Evolutionary conservation across 176 grass and related monocot species (phyloP).

Genomic region (Bolboschoenus planiculmis): DNA sequence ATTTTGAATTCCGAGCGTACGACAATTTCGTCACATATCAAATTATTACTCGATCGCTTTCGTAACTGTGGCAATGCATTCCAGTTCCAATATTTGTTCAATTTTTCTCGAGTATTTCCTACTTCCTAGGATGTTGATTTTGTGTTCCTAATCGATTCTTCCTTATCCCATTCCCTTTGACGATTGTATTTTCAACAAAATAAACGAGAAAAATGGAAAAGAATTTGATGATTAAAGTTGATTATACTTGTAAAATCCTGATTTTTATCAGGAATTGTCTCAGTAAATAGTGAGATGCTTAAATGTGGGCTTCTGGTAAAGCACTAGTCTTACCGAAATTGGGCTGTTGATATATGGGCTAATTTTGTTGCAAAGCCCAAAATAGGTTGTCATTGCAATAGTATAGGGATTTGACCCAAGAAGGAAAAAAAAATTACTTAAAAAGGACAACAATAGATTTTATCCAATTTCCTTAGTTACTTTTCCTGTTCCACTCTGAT

Average conservation of each 20-base stretch:
- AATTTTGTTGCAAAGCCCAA: slow-evolving; percentile 1
- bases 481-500: neutral
- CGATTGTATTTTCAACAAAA: neutral
- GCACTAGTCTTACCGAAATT: neutral
- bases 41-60: neutral
- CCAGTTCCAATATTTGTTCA: neutral
- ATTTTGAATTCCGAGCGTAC: neutral
- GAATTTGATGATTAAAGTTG: neutral
- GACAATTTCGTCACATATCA: neutral
- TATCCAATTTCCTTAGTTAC: neutral
- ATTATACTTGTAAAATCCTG: neutral
- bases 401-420: neutral
- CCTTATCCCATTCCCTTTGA: too few relatives aligned
- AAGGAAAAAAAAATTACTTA: too few relatives aligned
- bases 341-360: neutral
- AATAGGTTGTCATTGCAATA: neutral
- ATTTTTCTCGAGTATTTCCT: neutral
- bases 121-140: too few relatives aligned
- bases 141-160: too few relatives aligned
- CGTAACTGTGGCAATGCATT: neutral
- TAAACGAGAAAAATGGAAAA: neutral
- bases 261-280: neutral
- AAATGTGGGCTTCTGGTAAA: neutral
- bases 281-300: neutral
- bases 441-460: neutral